phyloP scores from a whole-genome alignment of 2,329 filamentous ascomycete species.

The Dactylellina haptotyla region DNA sequence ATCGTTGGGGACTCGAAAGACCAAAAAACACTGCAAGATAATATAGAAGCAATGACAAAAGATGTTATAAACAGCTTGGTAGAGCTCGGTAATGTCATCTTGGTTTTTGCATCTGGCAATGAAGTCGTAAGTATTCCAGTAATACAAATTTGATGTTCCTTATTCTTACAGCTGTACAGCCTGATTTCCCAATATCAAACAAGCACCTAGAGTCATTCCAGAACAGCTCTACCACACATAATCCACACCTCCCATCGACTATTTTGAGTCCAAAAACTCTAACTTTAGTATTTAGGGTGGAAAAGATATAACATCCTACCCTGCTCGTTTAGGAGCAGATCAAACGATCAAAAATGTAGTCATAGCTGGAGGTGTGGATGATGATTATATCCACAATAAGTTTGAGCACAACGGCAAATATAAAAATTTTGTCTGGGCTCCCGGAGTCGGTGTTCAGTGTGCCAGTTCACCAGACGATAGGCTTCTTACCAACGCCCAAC shows the following conservation, averaged over 20 bases:
- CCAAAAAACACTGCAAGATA: not conserved
- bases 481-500: not conserved
- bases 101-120: slow-evolving; percentile 11
- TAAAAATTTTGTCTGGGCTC: slow-evolving; percentile 9
- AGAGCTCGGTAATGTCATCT: slow-evolving; percentile 10
- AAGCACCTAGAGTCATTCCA: no score
- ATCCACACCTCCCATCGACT: no score
- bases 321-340: not conserved
- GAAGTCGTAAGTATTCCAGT: no score
- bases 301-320: no score
- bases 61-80: not conserved
- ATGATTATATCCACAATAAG: not conserved
- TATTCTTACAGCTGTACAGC: no score
- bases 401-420: not conserved
- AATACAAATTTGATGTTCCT: no score
- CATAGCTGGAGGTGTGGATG: not conserved
- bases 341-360: not conserved
- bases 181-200: no score
- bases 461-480: not conserved
- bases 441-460: not conserved
- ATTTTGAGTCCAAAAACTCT: no score
- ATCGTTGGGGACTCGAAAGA: not conserved
- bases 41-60: not conserved
- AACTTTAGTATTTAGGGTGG: no score
- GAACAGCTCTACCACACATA: no score